These are phyloP conservation scores for Aegilops tauschii DNA, from an alignment of 176 grass and related monocot genomes.

Conservation along the genomic window DNA sequence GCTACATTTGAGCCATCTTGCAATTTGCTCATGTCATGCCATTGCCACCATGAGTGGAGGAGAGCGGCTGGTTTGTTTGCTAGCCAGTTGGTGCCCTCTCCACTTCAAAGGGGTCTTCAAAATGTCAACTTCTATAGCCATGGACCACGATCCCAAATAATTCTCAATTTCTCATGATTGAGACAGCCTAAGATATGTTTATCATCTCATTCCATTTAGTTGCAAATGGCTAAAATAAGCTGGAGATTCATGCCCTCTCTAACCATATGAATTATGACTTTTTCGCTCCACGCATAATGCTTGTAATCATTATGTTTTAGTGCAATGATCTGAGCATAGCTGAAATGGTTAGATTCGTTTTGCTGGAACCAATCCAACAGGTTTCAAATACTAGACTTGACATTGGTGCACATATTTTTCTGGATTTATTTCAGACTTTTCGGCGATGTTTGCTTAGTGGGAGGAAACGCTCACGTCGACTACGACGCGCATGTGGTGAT, in stretches of 20 bases:
- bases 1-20: background rate
- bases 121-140: background rate
- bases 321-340: accelerated
- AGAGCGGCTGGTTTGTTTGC: background rate
- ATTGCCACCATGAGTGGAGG: background rate
- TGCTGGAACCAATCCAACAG: no score
- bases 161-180: background rate
- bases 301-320: background rate
- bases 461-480: no score
- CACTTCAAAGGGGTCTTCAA: background rate
- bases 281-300: background rate
- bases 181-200: background rate
- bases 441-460: no score
- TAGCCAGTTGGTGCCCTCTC: slow-evolving; percentile 1
- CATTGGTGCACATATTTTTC: no score
- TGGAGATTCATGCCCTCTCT: background rate
- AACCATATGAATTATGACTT: background rate
- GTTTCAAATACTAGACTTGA: no score
- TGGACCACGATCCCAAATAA: background rate
- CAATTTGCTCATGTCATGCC: background rate
- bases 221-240: background rate
- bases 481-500: no score
- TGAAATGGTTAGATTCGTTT: no score
- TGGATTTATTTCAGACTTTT: no score
- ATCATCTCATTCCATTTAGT: background rate